These are phyloP conservation scores for Diaporthe sp. DNA, from an alignment of 2,329 filamentous ascomycete species.

Conservation along the genomic window DNA sequence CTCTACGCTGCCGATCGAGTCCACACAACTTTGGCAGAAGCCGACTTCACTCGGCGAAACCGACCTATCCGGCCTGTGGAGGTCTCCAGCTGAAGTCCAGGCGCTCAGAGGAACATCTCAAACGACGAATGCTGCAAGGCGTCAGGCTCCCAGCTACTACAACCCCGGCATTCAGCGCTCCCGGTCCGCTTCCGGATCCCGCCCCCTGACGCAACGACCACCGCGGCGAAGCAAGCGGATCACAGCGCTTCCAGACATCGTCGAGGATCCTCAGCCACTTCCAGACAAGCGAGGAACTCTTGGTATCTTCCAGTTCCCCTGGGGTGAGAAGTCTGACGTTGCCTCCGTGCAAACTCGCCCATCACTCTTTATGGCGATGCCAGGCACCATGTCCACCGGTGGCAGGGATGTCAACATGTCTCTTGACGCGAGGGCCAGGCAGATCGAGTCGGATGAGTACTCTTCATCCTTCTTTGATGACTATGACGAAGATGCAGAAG, in stretches of 20 bases:
- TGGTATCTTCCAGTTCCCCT: constrained; percentile 76
- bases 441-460: constrained; percentile 57
- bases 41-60: constrained; percentile 42
- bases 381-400: constrained; percentile 64
- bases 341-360: constrained; percentile 58
- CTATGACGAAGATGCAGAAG: constrained; percentile 66
- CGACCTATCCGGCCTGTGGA: constrained; percentile 50
- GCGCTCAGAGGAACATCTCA: constrained; percentile 9
- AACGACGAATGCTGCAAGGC: not conserved
- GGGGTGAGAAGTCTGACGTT: constrained; percentile 73
- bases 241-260: constrained; percentile 73
- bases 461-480: constrained; percentile 72
- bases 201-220: constrained; percentile 66
- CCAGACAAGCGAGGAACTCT: constrained; percentile 70
- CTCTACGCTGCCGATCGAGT: constrained; percentile 53
- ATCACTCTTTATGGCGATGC: constrained; percentile 60
- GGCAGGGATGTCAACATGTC: constrained; percentile 49
- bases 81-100: constrained; percentile 36
- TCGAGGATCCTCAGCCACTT: constrained; percentile 72
- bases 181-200: constrained; percentile 48
- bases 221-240: constrained; percentile 68
- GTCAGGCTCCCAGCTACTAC: constrained; percentile 36
- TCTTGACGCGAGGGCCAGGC: constrained; percentile 51
- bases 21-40: constrained; percentile 57
- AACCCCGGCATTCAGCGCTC: constrained; percentile 41